Evolutionary conservation across 2,329 filamentous ascomycete species (phyloP), one percentile per base, ranked within the genome.

Genomic region (Exophiala alcalophila): DNA sequence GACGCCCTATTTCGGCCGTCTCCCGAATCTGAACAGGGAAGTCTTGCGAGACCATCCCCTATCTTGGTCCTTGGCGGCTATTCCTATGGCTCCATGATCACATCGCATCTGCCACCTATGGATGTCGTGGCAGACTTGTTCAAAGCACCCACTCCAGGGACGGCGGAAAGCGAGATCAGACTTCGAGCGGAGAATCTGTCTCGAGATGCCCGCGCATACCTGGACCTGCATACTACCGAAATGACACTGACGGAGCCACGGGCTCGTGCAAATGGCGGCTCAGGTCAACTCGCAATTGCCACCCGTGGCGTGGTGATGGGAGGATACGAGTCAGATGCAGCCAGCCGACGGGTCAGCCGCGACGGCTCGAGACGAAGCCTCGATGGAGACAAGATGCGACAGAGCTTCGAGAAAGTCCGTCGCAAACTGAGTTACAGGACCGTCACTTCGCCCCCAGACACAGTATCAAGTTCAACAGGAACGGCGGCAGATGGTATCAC

Each of bases 21-120:
- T 2, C 25, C 35, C 34, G 23, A 47, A 34, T n/a, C n/a, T n/a
- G 10, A 53, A 21, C 24, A 41, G 3, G 18, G 30, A 48, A 12
- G 19, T 47, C 14, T 24, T 14, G 23, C 20, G 25, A 2, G 54
- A 52, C 2, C 66, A 64, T 2, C 41, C 71, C 33, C 59, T 81
- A 2, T 46, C 2, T 50, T 82, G 1, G 56, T 95, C 4, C 70
- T 92, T 5, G 83, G 77, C 2, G 90, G 90, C 9, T 96, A 96
- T 62, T 95, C 89, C 0, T 96, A 96, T 62, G 92, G 92, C 29
- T 86, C 88, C 4, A 76, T 95, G 59, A 78, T 97, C 26, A 81
- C 87, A 2, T 80, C 77, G 1, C 80, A 83, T 44, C 73, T 94
- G 0, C 86, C 88, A 0, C 50, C 61, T 6, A 48, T 83, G 24